These are phyloP conservation scores for Syzygium grande DNA, from an alignment of 345 rosid species.

Conservation along the genomic window DNA sequence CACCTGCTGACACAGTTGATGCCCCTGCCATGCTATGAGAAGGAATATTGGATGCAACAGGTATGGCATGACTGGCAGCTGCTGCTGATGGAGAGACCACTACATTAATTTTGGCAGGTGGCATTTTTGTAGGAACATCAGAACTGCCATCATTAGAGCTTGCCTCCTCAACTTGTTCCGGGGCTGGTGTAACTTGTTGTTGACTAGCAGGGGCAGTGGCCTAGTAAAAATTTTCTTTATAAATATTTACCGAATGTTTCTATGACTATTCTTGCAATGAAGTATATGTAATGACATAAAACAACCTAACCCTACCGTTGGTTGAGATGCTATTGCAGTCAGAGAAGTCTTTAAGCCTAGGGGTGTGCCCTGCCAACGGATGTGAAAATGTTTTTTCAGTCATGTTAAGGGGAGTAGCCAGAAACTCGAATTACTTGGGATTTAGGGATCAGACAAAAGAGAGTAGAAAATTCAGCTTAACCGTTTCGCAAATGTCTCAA, in stretches of 20 bases:
- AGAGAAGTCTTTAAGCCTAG: neutral
- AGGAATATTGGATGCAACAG: conserved; percentile 48
- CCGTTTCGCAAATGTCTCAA: neutral
- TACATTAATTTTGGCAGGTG: conserved; percentile 56
- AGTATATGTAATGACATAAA: neutral
- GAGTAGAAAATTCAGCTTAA: neutral
- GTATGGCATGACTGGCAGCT: conserved; percentile 31
- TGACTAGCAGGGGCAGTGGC: conserved; percentile 30
- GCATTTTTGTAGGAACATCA: conserved; percentile 41
- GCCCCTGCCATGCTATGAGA: conserved; percentile 34
- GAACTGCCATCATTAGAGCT: conserved; percentile 59
- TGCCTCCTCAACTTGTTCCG: conserved; percentile 65
- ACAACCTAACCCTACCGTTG: neutral
- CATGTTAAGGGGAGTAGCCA: neutral
- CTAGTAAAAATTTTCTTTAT: conserved; percentile 23
- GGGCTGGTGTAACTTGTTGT: conserved; percentile 40
- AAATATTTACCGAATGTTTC: neutral
- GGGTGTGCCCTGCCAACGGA: neutral
- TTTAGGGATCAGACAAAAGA: neutral
- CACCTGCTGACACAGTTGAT: conserved; percentile 29
- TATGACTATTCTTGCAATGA: neutral
- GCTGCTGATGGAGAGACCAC: conserved; percentile 64
- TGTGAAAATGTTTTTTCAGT: neutral
- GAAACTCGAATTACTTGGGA: neutral
- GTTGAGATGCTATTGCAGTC: neutral